Evolutionary conservation across 2,329 filamentous ascomycete genomes (phyloP).

Genomic region (Tolypocladium tropicale): DNA sequence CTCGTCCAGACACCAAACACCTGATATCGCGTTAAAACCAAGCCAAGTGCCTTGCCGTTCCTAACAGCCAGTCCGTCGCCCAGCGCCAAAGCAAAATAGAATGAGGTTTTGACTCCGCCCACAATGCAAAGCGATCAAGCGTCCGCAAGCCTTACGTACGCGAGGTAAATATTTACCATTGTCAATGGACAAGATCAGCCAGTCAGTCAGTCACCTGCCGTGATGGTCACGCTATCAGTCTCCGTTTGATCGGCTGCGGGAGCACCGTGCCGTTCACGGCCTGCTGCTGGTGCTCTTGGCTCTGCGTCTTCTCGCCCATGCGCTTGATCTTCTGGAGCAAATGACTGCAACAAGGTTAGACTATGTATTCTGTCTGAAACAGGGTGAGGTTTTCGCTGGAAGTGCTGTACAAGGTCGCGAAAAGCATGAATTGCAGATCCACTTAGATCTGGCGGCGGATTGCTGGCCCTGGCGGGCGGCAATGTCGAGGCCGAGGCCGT

Average conservation of each 20-base stretch:
- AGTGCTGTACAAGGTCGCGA: conserved; percentile 12
- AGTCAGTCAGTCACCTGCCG: background rate
- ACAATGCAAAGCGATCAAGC: no score
- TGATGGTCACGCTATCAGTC: conserved; percentile 24
- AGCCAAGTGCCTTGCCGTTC: background rate
- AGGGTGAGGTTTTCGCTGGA: conserved; percentile 14
- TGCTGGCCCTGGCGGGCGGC: background rate
- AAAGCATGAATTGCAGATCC: conserved; percentile 12
- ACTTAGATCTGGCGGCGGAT: conserved; percentile 6
- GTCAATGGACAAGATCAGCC: background rate
- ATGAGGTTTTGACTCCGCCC: no score
- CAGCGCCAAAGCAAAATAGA: background rate
- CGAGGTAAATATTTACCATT: no score
- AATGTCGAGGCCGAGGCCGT: background rate
- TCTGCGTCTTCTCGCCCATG: conserved; percentile 28
- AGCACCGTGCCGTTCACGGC: conserved; percentile 20
- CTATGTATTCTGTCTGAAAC: conserved; percentile 16
- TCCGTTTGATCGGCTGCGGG: conserved; percentile 35
- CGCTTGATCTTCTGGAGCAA: conserved; percentile 45
- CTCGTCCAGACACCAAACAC: background rate
- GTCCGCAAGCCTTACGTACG: no score
- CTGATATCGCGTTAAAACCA: background rate
- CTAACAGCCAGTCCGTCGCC: background rate
- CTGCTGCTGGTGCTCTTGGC: conserved; percentile 15
- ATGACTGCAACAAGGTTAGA: conserved; percentile 32